A percentile compares a stretch with the other conserved stretches of the same genome.
These are phyloP conservation scores for Hortiboletus campestris DNA, from an alignment of 768 basidiomycete genomes.

Conservation along the genomic window DNA sequence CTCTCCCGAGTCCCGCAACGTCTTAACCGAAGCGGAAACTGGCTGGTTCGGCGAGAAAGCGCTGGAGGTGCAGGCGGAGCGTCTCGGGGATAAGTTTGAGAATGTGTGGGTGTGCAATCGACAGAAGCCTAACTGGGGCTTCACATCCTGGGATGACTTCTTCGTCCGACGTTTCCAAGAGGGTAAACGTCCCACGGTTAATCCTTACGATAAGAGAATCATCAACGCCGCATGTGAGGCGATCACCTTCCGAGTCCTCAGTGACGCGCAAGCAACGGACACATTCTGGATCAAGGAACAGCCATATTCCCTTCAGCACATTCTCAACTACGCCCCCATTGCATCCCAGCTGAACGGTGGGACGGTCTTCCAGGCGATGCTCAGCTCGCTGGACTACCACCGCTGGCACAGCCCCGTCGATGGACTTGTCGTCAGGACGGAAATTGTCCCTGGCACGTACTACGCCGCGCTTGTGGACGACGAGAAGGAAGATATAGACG, in stretches of 20 bases:
- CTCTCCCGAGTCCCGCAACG: conserved; percentile 41
- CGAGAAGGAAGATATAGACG: conserved; percentile 13
- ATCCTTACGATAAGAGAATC: conserved; percentile 25
- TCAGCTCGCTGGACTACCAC: conserved; percentile 54
- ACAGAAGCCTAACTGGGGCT: conserved; percentile 40
- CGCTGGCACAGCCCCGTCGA: conserved; percentile 62
- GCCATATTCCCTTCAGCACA: conserved; percentile 57
- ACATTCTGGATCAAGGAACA: conserved; percentile 62
- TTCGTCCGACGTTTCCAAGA: conserved; percentile 38
- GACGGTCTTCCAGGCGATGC: conserved; percentile 55
- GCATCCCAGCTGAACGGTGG: conserved; percentile 47
- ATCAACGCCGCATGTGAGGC: conserved; percentile 57
- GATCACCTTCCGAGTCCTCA: conserved; percentile 40
- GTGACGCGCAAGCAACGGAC: conserved; percentile 40
- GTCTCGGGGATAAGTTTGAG: conserved; percentile 30
- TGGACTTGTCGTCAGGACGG: conserved; percentile 40
- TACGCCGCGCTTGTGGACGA: conserved; percentile 39
- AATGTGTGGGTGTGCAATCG: conserved; percentile 43
- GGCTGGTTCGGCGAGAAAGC: conserved; percentile 51
- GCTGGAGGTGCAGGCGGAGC: neutral
- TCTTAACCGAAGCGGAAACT: conserved; percentile 36
- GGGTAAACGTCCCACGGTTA: conserved; percentile 39
- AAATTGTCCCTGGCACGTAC: conserved; percentile 51
- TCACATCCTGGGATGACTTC: conserved; percentile 52
- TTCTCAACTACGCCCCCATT: conserved; percentile 45